Percentiles rank a stretch among this genome's conserved stretches.
These are phyloP conservation scores for Mucor ambiguus DNA, from an alignment of 371 early-diverging fungal species.

Conservation along the genomic window DNA sequence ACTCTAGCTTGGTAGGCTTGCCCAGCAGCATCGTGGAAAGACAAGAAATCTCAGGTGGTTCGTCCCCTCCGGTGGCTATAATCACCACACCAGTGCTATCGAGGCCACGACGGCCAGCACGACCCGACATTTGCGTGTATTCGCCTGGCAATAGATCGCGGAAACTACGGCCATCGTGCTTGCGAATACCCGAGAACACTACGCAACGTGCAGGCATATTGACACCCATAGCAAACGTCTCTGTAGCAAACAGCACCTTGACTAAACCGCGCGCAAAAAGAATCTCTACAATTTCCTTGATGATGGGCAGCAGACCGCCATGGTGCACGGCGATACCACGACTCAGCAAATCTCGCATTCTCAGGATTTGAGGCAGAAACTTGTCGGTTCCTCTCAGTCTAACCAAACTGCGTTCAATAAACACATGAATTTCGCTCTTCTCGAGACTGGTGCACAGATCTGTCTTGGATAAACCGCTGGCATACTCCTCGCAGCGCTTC, in stretches of 20 bases:
- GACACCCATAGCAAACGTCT: conserved; percentile 83
- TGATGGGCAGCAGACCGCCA: conserved; percentile 96
- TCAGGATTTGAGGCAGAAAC: conserved; percentile 90
- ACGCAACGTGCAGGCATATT: conserved; percentile 99
- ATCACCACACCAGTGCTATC: conserved; percentile 96
- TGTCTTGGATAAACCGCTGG: conserved; percentile 73
- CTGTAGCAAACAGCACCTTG: conserved; percentile 70
- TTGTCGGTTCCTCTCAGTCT: conserved; percentile 82
- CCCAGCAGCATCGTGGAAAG: conserved; percentile 85
- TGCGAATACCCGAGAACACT: conserved; percentile 91
- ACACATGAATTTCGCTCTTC: conserved; percentile 87
- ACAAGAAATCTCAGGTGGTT: conserved; percentile 65
- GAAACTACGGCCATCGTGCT: conserved; percentile 91
- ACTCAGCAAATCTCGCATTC: conserved; percentile 81
- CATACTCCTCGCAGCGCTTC: conserved; percentile 96
- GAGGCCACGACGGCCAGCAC: conserved; percentile 98
- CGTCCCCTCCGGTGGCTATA: conserved; percentile 75
- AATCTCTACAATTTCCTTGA: conserved; percentile 99
- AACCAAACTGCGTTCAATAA: conserved; percentile 79
- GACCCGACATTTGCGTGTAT: conserved; percentile 99
- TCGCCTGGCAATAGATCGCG: conserved; percentile 92
- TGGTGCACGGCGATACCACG: conserved; percentile 99
- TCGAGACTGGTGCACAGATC: conserved; percentile 79
- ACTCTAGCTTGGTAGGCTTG: conserved; percentile 87
- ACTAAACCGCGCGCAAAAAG: conserved; percentile 93